Evolutionary conservation across 305 asterid species (phyloP).

Genomic region (Euphrasia arctica): DNA sequence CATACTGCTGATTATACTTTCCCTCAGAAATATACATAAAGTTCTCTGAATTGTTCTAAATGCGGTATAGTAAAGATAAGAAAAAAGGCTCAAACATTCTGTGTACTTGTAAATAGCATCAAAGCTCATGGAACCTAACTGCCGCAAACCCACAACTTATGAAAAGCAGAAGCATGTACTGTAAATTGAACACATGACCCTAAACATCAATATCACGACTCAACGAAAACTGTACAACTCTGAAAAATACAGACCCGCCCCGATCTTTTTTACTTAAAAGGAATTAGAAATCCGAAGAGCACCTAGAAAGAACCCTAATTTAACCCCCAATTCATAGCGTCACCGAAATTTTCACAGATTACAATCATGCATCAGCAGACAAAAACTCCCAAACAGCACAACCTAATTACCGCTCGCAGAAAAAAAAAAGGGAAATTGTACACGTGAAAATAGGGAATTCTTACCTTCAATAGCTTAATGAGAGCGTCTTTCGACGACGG

Average conservation of each 20-base stretch:
- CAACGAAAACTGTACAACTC: neutral
- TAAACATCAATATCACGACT: slow-evolving; percentile 17
- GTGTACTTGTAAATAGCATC: neutral
- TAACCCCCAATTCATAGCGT: slow-evolving; percentile 14
- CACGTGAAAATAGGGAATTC: neutral
- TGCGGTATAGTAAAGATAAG: slow-evolving; percentile 6
- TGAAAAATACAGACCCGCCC: neutral
- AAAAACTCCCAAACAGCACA: slow-evolving; percentile 21
- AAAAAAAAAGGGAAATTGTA: slow-evolving; percentile 1
- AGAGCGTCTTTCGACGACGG: slow-evolving; percentile 77
- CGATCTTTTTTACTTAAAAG: slow-evolving; percentile 10
- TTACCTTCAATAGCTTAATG: slow-evolving; percentile 72
- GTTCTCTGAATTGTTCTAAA: neutral
- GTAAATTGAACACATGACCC: slow-evolving; percentile 16
- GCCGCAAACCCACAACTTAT: slow-evolving; percentile 1
- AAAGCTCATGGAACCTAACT: slow-evolving; percentile 21
- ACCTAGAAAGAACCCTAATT: slow-evolving; percentile 34
- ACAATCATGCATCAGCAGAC: slow-evolving; percentile 31
- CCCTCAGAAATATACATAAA: neutral
- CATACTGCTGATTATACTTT: neutral
- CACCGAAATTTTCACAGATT: slow-evolving; percentile 20
- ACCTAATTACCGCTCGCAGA: slow-evolving; percentile 10
- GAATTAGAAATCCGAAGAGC: slow-evolving; percentile 17
- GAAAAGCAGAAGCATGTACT: slow-evolving; percentile 22
- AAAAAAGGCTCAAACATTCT: neutral